Conservation (phyloP, 495 filamentous ascomycete species). For the Letharia columbiana region DNA sequence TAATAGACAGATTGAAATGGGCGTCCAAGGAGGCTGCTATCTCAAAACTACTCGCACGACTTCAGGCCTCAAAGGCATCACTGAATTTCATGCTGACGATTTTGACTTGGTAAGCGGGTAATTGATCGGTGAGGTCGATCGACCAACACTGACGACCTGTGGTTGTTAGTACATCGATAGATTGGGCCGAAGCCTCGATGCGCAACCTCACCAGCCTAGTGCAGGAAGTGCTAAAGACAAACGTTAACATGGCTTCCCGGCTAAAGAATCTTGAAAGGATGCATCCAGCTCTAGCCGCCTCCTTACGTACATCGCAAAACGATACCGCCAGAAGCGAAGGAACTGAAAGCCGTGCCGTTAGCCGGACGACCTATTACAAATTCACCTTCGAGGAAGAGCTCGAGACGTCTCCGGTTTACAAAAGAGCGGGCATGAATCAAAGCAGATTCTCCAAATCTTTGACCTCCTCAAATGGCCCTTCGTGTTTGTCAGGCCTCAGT, state of each 20-base stretch:
- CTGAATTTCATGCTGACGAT: constrained; percentile 27
- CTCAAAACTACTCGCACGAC: constrained; percentile 20
- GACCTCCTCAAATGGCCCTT: constrained; percentile 18
- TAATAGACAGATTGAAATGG: constrained; percentile 27
- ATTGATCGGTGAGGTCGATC: not conserved
- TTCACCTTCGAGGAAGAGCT: constrained; percentile 21
- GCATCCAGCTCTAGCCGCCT: constrained; percentile 15
- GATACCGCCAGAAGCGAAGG: constrained; percentile 10
- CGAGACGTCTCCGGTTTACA: constrained; percentile 18
- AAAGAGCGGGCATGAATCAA: constrained; percentile 16
- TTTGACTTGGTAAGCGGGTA: constrained; percentile 24
- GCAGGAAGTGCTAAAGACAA: constrained; percentile 15
- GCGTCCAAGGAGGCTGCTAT: constrained; percentile 22
- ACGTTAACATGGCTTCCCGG: constrained; percentile 20
- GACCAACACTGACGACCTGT: not conserved
- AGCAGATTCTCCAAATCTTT: constrained; percentile 16
- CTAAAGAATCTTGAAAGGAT: constrained; percentile 19
- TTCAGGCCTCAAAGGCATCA: constrained; percentile 25
- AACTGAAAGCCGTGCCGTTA: constrained; percentile 9
- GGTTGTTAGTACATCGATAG: constrained; percentile 17
- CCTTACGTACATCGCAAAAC: not conserved
- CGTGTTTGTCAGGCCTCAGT: constrained; percentile 23
- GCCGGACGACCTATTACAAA: constrained; percentile 7
- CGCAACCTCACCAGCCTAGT: constrained; percentile 14
- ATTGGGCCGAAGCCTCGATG: constrained; percentile 19